Conservation (phyloP, 331 rosid genomes). For the Prunus yedoensis region DNA sequence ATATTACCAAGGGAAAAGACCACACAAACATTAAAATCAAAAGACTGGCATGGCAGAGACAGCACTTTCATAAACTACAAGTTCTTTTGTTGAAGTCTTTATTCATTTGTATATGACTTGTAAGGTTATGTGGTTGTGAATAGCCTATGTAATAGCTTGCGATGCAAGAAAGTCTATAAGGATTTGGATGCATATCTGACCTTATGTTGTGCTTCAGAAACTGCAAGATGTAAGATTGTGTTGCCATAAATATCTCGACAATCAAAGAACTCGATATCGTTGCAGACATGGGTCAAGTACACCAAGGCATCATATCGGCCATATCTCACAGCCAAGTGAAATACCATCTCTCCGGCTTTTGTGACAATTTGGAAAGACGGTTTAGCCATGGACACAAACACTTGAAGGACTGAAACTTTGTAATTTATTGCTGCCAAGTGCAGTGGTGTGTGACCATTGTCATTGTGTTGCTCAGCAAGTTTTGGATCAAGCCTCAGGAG, state of each 20-base stretch:
- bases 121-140: too few species aligned
- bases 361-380: constrained; percentile 49
- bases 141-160: too few species aligned
- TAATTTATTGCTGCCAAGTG: constrained; percentile 66
- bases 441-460: constrained; percentile 62
- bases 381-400: constrained; percentile 32
- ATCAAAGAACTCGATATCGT: constrained; percentile 41
- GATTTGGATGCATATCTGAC: constrained; percentile 31
- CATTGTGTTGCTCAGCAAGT: constrained; percentile 49
- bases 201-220: constrained; percentile 43
- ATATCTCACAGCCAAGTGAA: constrained; percentile 65
- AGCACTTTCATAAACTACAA: too few species aligned
- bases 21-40: too few species aligned
- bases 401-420: constrained; percentile 45
- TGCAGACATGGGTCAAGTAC: constrained; percentile 46
- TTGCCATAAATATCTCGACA: constrained; percentile 51
- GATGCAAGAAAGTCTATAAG: too few species aligned
- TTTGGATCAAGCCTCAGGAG: constrained; percentile 45
- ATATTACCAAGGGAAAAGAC: too few species aligned
- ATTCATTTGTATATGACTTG: too few species aligned
- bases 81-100: too few species aligned
- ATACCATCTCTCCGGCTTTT: constrained; percentile 57
- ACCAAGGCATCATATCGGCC: constrained; percentile 50
- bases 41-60: too few species aligned
- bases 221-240: constrained; percentile 65